These are phyloP conservation scores for Cladorrhinum sp. DNA, from an alignment of 2,329 filamentous ascomycete genomes.

Conservation along the genomic window DNA sequence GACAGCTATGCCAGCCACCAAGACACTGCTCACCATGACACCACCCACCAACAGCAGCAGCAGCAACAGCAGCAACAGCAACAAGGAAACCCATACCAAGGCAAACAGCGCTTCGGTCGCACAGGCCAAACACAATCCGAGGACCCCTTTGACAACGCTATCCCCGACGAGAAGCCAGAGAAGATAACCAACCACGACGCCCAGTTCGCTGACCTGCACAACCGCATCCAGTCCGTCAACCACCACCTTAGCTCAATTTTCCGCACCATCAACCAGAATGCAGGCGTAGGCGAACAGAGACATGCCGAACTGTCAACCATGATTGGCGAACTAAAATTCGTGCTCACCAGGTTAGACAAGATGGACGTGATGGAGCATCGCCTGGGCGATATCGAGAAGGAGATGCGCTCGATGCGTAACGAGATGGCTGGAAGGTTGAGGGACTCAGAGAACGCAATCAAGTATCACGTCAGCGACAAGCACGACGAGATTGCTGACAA, in stretches of 20 bases:
- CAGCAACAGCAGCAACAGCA: conserved; percentile 30
- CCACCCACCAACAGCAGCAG: conserved; percentile 19
- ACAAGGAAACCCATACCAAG: conserved; percentile 25
- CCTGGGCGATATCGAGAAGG: conserved; percentile 53
- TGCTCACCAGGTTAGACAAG: conserved; percentile 42
- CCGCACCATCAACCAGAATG: conserved; percentile 51
- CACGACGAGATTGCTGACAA: conserved; percentile 49
- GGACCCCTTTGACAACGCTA: conserved; percentile 39
- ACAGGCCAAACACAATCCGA: conserved; percentile 26
- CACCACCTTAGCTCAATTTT: conserved; percentile 66
- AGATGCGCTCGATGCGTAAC: conserved; percentile 56
- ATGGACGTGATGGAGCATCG: conserved; percentile 29
- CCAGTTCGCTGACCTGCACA: conserved; percentile 83
- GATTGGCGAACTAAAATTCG: conserved; percentile 45
- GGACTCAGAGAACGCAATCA: conserved; percentile 52
- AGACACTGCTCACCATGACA: conserved; percentile 18
- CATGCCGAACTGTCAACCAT: conserved; percentile 53
- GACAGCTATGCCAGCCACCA: conserved; percentile 23
- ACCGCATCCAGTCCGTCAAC: conserved; percentile 71
- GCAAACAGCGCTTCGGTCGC: conserved; percentile 25
- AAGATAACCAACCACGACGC: conserved; percentile 47
- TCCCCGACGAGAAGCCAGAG: conserved; percentile 49
- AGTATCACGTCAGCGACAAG: conserved; percentile 46
- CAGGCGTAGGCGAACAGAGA: conserved; percentile 52
- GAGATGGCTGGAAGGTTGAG: conserved; percentile 50